phyloP scores from a whole-genome alignment of 805 yeast species.

The Candida khao-thaluensis region DNA sequence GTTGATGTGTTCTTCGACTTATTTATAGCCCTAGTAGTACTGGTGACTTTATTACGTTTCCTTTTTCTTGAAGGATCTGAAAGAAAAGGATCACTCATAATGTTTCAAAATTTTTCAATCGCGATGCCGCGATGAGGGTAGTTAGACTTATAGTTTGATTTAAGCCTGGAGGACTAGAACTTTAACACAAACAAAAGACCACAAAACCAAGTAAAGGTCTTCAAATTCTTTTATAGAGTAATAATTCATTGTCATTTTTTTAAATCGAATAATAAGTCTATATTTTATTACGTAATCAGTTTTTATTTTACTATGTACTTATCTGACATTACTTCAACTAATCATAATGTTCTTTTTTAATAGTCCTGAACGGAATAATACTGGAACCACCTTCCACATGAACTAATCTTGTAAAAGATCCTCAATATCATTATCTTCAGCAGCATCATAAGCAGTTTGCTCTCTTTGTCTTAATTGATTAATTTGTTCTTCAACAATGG shows the following conservation, averaged over 20 bases:
- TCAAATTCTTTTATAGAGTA: too few relatives aligned
- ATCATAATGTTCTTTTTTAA: too few relatives aligned
- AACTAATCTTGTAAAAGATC: conserved; percentile 58
- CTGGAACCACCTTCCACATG: background rate
- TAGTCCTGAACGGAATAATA: too few relatives aligned
- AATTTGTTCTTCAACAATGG: conserved; percentile 48
- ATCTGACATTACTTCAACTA: too few relatives aligned
- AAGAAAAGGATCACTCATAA: conserved; percentile 62
- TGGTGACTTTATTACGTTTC: conserved; percentile 32
- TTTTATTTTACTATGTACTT: too few relatives aligned
- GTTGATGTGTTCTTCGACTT: background rate
- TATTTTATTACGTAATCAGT: too few relatives aligned
- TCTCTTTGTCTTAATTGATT: conserved; percentile 38
- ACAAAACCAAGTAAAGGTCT: too few relatives aligned
- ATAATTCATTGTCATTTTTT: too few relatives aligned
- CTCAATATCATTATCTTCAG: conserved; percentile 67
- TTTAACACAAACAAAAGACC: too few relatives aligned
- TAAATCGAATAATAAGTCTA: too few relatives aligned
- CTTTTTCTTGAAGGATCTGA: conserved; percentile 58
- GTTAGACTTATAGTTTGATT: too few relatives aligned
- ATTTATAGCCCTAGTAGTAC: conserved; percentile 19
- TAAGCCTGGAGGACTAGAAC: too few relatives aligned
- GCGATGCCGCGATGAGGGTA: conserved; percentile 10
- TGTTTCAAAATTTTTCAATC: conserved; percentile 13
- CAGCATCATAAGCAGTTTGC: conserved; percentile 47